Evolutionary conservation across 306 rosid genomes (phyloP).

Genomic region (Datisca glomerata): DNA sequence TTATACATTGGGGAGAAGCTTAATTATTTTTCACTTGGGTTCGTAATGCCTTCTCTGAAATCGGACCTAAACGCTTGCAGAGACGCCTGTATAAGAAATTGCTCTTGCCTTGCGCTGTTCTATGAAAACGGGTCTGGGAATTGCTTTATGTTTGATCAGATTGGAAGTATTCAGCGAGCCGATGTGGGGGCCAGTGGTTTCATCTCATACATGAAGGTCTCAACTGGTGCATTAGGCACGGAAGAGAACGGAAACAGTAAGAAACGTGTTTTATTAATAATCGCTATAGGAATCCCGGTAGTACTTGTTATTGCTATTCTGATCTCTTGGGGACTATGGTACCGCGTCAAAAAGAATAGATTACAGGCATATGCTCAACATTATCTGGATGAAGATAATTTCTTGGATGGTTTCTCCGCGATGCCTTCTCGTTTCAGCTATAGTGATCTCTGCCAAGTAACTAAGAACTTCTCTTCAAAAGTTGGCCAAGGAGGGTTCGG

Average conservation of each 20-base stretch:
- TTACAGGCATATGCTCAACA: conserved; percentile 18
- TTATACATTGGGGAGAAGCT: conserved; percentile 23
- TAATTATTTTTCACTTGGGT: conserved; percentile 22
- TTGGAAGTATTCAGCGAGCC: conserved; percentile 17
- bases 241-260: conserved; percentile 7
- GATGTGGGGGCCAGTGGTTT: conserved; percentile 12
- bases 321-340: conserved; percentile 12
- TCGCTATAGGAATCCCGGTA: conserved; percentile 18
- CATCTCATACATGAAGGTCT: conserved; percentile 13
- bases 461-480: conserved; percentile 34
- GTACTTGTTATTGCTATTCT: conserved; percentile 10
- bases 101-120: conserved; percentile 27
- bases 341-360: conserved; percentile 16
- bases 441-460: conserved; percentile 28
- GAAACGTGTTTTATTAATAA: conserved; percentile 15
- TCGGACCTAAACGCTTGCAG: conserved; percentile 17
- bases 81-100: conserved; percentile 18
- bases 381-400: conserved; percentile 29
- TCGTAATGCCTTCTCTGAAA: conserved; percentile 11
- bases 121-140: conserved; percentile 14
- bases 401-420: conserved; percentile 29
- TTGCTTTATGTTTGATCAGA: conserved; percentile 23
- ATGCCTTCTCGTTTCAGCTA: conserved; percentile 33
- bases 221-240: neutral
- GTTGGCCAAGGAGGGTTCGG: conserved; percentile 57